Conservation (phyloP, 2,329 filamentous ascomycete genomes). For the Diaporthe batatas region DNA sequence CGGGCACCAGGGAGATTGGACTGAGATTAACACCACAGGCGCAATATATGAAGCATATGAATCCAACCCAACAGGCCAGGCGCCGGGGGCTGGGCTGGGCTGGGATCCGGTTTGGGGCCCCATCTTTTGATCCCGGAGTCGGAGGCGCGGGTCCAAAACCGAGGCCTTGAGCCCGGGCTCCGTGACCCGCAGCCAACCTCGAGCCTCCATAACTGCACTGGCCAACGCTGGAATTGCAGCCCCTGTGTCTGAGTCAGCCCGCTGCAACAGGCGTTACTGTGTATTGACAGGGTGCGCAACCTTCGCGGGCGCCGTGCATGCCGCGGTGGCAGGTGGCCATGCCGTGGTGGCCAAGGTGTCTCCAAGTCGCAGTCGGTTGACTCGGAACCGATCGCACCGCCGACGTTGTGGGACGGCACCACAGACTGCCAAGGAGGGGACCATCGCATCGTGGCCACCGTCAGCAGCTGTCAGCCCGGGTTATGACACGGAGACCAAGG, state of each 20-base stretch:
- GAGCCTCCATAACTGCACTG: neutral
- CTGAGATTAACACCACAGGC: neutral
- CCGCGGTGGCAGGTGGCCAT: neutral
- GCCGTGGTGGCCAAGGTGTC: no score
- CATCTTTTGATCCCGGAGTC: constrained; percentile 12
- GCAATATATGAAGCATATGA: neutral
- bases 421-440: neutral
- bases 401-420: constrained; percentile 5
- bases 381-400: constrained; percentile 28
- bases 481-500: neutral
- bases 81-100: neutral
- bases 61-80: neutral
- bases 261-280: no score
- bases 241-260: constrained; percentile 24
- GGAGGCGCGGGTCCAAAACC: constrained; percentile 13
- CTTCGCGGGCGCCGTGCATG: constrained; percentile 5
- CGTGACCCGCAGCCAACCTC: constrained; percentile 15
- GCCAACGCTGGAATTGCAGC: constrained; percentile 13
- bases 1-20: neutral
- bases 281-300: neutral
- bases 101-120: constrained; percentile 11
- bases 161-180: constrained; percentile 25
- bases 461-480: constrained; percentile 6
- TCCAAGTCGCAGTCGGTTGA: neutral
- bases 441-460: neutral